Evolutionary conservation across 768 basidiomycete genomes (phyloP).

Genomic region (Pleurotus platypus): DNA sequence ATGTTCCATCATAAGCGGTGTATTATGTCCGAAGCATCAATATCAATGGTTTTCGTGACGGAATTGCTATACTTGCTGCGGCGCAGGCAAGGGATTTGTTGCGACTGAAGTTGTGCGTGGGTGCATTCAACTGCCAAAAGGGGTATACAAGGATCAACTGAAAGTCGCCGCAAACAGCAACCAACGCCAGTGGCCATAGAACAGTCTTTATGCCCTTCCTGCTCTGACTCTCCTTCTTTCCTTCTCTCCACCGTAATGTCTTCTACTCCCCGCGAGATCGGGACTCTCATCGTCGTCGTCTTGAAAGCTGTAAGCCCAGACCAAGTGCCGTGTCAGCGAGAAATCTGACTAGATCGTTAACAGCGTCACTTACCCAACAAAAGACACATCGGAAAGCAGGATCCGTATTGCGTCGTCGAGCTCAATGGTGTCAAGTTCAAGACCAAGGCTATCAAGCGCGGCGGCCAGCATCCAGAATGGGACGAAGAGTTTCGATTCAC

Average conservation of each 20-base stretch:
- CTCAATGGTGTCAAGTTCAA: conserved; percentile 81
- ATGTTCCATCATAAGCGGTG: conserved; percentile 34
- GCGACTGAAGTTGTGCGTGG: not conserved
- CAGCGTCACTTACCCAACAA: conserved; percentile 90
- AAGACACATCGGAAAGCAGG: conserved; percentile 93
- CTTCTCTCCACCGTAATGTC: conserved; percentile 39
- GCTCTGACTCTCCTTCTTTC: conserved; percentile 4
- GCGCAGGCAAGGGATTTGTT: not conserved
- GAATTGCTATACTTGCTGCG: not conserved
- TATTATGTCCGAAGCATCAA: not conserved
- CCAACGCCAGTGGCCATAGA: not conserved
- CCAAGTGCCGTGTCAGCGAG: not conserved
- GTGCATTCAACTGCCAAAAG: not conserved
- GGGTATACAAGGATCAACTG: conserved; percentile 6
- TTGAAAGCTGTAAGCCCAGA: conserved; percentile 79
- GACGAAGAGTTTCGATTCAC: conserved; percentile 96
- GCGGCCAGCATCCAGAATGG: conserved; percentile 99
- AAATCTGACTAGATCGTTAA: conserved; percentile 8
- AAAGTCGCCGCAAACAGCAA: not conserved
- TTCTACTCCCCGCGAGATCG: conserved; percentile 69
- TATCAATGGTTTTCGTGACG: not conserved
- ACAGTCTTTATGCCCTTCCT: conserved; percentile 8
- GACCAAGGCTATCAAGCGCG: conserved; percentile 92
- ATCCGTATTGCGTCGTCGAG: conserved; percentile 85
- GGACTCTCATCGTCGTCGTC: conserved; percentile 90